Conservation (phyloP, 2,329 filamentous ascomycete species). For the Colletotrichum agaves region DNA sequence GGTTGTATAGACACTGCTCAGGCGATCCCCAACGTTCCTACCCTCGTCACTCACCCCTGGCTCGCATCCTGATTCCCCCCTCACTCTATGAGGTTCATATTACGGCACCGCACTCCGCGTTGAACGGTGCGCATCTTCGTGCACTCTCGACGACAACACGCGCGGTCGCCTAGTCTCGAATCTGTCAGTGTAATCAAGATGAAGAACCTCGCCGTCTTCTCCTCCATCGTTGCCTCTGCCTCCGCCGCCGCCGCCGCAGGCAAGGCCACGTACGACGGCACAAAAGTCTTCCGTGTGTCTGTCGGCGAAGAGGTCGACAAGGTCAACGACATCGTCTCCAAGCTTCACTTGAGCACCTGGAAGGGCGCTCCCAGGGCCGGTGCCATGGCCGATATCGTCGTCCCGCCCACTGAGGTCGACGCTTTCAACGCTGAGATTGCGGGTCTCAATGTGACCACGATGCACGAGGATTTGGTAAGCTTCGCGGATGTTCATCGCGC, state of each 20-base stretch:
- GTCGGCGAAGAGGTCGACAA: conserved; percentile 47
- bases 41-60: conserved; percentile 8
- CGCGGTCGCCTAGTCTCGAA: not conserved
- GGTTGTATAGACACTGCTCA: conserved; percentile 17
- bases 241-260: conserved; percentile 25
- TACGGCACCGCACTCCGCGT: not conserved
- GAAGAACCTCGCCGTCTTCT: conserved; percentile 31
- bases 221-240: conserved; percentile 26
- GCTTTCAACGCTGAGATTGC: conserved; percentile 47
- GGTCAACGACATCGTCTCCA: conserved; percentile 48
- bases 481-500: not conserved
- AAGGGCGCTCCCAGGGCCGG: conserved; percentile 49
- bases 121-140: not conserved
- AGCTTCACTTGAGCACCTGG: conserved; percentile 51
- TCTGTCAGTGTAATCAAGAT: conserved; percentile 9
- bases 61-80: not conserved
- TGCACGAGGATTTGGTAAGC: conserved; percentile 51
- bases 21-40: conserved; percentile 16
- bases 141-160: conserved; percentile 11
- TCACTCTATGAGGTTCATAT: not conserved
- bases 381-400: conserved; percentile 53
- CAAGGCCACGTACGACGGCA: conserved; percentile 51
- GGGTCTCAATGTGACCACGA: conserved; percentile 46
- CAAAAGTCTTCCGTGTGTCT: conserved; percentile 56
- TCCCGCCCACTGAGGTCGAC: conserved; percentile 48